Percentiles rank a stretch among this genome's conserved stretches.
These are phyloP conservation scores for Coemansia sp. DNA, from an alignment of 192 early-diverging fungal species.

Conservation along the genomic window DNA sequence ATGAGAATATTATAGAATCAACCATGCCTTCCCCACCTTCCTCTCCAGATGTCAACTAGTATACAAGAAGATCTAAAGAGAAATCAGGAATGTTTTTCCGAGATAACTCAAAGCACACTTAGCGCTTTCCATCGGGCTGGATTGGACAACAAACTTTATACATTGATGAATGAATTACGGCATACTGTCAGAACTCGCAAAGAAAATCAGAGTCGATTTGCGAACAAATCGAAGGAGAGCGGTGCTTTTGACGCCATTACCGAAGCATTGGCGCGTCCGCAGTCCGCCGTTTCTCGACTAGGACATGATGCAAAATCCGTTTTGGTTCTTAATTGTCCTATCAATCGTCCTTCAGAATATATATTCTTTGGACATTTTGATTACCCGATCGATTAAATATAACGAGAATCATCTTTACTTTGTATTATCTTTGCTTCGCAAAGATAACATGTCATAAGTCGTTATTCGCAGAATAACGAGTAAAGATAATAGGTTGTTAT, in stretches of 20 bases:
- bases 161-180: not conserved
- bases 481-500: no score
- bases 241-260: no score
- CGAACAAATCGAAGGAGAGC: no score
- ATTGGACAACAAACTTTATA: not conserved
- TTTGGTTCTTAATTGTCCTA: not conserved
- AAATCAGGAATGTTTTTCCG: not conserved
- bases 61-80: slow-evolving; percentile 1
- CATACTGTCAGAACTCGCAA: no score
- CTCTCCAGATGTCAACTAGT: not conserved
- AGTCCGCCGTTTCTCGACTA: no score
- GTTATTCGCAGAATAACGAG: no score
- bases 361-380: not conserved
- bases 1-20: slow-evolving; percentile 1
- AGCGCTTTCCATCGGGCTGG: slow-evolving; percentile 10
- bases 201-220: no score
- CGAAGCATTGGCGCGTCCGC: no score
- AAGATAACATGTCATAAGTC: no score
- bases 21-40: not conserved
- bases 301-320: not conserved
- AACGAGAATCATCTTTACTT: no score
- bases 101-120: slow-evolving; percentile 5
- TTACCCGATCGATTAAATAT: no score
- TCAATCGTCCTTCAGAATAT: not conserved
- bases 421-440: no score